A percentile compares a stretch with the other conserved stretches of the same genome.
Conservation (phyloP, 768 basidiomycete genomes). For the Suillus cothurnatus region DNA sequence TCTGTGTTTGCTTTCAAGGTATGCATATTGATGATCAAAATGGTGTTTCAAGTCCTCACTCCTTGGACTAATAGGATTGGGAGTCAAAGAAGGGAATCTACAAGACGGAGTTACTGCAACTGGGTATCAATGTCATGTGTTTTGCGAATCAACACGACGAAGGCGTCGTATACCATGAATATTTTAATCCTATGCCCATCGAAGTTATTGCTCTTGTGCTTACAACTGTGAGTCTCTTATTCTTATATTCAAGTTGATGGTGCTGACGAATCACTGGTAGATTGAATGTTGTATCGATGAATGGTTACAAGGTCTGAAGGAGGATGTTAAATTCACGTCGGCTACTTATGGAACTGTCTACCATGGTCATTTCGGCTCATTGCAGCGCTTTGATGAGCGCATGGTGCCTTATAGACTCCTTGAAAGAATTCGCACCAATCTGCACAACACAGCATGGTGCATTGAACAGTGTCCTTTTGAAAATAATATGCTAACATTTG, state of each 20-base stretch:
- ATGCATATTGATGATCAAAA: background rate
- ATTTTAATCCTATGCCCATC: slow-evolving; percentile 26
- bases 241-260: background rate
- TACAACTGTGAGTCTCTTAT: background rate
- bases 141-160: slow-evolving; percentile 29
- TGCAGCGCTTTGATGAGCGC: background rate
- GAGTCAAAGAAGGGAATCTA: slow-evolving; percentile 23
- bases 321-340: slow-evolving; percentile 9
- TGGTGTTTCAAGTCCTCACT: background rate
- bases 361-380: slow-evolving; percentile 6
- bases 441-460: background rate
- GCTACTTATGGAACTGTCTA: slow-evolving; percentile 13
- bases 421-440: background rate
- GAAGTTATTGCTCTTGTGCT: slow-evolving; percentile 9
- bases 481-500: background rate
- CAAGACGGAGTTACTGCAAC: slow-evolving; percentile 28
- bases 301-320: slow-evolving; percentile 13
- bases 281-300: slow-evolving; percentile 17
- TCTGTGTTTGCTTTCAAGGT: slow-evolving; percentile 11
- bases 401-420: background rate
- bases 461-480: background rate
- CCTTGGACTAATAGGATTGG: slow-evolving; percentile 4
- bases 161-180: slow-evolving; percentile 21
- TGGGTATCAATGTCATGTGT: slow-evolving; percentile 26
- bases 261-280: slow-evolving; percentile 5